Conservation (phyloP, 768 basidiomycete genomes). For the Goffeauzyma gilvescens region DNA sequence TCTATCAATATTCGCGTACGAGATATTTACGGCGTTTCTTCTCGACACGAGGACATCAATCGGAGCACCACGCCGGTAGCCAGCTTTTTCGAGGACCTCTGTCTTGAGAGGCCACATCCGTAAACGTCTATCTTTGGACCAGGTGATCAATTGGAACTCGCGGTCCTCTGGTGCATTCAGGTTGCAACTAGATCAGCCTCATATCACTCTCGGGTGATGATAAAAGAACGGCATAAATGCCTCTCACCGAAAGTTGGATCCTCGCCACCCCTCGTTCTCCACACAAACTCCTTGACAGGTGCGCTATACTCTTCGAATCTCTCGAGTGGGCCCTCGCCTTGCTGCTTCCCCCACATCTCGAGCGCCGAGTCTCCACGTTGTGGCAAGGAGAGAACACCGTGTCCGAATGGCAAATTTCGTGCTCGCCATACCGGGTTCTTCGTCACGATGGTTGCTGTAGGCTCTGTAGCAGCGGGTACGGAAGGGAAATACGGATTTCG, state of each 20-base stretch:
- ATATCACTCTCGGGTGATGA: too few relatives aligned
- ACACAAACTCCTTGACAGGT: conserved; percentile 95
- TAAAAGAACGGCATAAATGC: too few relatives aligned
- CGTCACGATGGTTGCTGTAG: conserved; percentile 39
- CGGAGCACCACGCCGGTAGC: conserved; percentile 29
- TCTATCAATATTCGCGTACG: conserved; percentile 19
- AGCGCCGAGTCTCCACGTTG: conserved; percentile 68
- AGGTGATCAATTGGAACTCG: conserved; percentile 48
- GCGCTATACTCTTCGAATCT: conserved; percentile 74
- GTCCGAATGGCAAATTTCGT: conserved; percentile 74
- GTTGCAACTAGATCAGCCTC: too few relatives aligned
- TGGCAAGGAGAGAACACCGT: conserved; percentile 66
- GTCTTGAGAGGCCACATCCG: conserved; percentile 72
- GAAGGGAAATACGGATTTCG: conserved; percentile 13
- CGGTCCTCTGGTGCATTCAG: conserved; percentile 38
- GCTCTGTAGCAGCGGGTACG: conserved; percentile 18
- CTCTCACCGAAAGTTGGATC: conserved; percentile 41
- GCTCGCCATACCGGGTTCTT: conserved; percentile 89
- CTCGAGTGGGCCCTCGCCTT: conserved; percentile 37
- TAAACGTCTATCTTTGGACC: conserved; percentile 79
- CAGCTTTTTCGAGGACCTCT: conserved; percentile 41
- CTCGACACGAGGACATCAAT: conserved; percentile 32
- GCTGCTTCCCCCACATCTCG: conserved; percentile 53
- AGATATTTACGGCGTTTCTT: conserved; percentile 28
- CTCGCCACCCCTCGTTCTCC: conserved; percentile 45